Evolutionary conservation across 2,329 filamentous ascomycete species (phyloP).

Genomic region (Fusarium circinatum): DNA sequence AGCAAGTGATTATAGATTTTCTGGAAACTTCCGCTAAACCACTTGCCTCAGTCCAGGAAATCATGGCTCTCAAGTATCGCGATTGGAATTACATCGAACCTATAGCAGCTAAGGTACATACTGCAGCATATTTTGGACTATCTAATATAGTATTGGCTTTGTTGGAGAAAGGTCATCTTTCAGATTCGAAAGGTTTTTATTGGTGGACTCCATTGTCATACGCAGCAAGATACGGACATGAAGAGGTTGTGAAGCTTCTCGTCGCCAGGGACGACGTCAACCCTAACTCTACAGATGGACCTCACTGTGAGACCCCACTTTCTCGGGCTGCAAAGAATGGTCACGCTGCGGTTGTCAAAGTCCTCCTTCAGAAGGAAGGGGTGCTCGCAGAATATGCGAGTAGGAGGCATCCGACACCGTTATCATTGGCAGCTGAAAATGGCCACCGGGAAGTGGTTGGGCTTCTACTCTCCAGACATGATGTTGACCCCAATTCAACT

Average conservation of each 20-base stretch:
- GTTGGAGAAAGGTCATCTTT: neutral
- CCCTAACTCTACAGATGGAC: neutral
- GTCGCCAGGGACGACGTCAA: neutral
- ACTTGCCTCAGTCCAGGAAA: neutral
- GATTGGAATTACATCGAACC: too few relatives aligned
- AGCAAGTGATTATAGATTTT: accelerated
- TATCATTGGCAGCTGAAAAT: accelerated
- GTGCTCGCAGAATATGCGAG: too few relatives aligned
- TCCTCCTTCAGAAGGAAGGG: accelerated
- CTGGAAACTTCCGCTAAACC: accelerated
- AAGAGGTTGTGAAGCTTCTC: neutral
- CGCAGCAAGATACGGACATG: neutral
- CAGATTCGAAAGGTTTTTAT: neutral
- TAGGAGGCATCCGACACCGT: too few relatives aligned
- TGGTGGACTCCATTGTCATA: neutral
- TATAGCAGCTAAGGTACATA: too few relatives aligned
- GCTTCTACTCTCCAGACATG: neutral
- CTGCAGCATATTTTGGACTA: neutral
- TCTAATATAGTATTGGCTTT: accelerated
- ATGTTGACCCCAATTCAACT: neutral
- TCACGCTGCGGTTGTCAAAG: accelerated
- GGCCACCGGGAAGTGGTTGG: neutral
- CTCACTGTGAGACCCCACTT: neutral
- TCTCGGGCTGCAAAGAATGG: neutral
- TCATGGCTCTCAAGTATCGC: too few relatives aligned